Base-by-base conservation (phyloP, 306 rosid species). In the Betula pendula region DNA sequence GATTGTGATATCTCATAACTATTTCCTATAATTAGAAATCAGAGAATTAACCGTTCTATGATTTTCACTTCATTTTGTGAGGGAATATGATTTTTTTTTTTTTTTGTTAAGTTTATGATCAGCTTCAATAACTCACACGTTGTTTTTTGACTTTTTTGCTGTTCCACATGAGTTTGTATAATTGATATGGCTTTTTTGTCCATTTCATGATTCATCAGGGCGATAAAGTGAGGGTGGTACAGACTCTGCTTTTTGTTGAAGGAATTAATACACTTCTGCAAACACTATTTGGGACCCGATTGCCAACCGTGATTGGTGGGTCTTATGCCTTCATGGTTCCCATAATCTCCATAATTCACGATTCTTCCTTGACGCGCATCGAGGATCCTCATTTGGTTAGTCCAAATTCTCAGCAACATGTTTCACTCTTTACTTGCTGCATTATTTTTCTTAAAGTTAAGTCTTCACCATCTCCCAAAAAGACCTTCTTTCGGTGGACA, bases 271-370 rank as follows among this genome's bases (percentile, higher is more conserved):
- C 99, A 74, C 97, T 96, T 47, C 81, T 96, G 65, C 99, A 96
- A 80, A 92, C 99, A 29, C 89, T 96, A 65, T 96, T 96, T 74
- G 99, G 99, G 83, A 96, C 99, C 33, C 83, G 99, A 80, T 85
- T 96, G 59, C 99, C 99, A 27, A 96, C 97, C 44, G 99, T 96
- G 85, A 79, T 96, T 24, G 98, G 99, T 75, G 99, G 99, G 20
- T 96, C 98, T 58, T 96, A 89, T 75, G 98, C 99, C 51, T 92
- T 88, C 83, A 96, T 96, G 99, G 94, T 92, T 70, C 99, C 99
- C 47, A 89, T 96, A 38, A 92, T 96, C 76, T 96, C 99, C 42
- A 96, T 96, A 7, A 85, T 92, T 74, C 99, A 92, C 52, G 98
- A 96, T 70, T 78, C 97, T 0, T 83, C 90, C 51, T 79, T 96